Evolutionary conservation across 768 basidiomycete species (phyloP).

Genomic region (Lanmaoa pseudosensibilis): DNA sequence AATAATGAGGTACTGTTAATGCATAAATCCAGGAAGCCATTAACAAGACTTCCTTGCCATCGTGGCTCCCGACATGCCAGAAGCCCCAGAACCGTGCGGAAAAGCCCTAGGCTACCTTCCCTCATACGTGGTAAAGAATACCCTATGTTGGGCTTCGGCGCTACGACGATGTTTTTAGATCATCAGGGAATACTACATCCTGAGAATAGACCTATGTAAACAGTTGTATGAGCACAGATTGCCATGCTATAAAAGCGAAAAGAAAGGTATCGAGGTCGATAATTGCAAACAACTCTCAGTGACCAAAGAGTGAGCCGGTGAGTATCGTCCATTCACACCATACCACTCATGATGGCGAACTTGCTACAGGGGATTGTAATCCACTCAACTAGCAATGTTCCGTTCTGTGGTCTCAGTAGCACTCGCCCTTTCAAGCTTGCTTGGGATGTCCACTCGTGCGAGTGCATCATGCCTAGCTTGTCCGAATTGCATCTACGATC

Average conservation of each 20-base stretch:
- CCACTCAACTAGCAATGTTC: neutral
- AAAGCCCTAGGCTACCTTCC: neutral
- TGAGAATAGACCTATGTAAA: neutral
- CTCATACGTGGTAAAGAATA: neutral
- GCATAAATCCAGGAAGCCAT: neutral
- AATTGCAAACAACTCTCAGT: neutral
- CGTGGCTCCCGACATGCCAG: no score
- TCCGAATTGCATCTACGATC: constrained; percentile 1
- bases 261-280: neutral
- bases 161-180: neutral
- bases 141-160: neutral
- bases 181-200: neutral
- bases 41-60: neutral
- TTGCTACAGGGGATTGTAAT: neutral
- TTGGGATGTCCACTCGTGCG: neutral
- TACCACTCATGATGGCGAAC: neutral
- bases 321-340: neutral
- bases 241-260: neutral
- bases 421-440: neutral
- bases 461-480: constrained; percentile 2
- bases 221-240: neutral
- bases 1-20: neutral
- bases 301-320: neutral
- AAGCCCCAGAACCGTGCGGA: no score
- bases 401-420: neutral